Conservation (phyloP, 345 rosid species). For the Salix suchowensis region DNA sequence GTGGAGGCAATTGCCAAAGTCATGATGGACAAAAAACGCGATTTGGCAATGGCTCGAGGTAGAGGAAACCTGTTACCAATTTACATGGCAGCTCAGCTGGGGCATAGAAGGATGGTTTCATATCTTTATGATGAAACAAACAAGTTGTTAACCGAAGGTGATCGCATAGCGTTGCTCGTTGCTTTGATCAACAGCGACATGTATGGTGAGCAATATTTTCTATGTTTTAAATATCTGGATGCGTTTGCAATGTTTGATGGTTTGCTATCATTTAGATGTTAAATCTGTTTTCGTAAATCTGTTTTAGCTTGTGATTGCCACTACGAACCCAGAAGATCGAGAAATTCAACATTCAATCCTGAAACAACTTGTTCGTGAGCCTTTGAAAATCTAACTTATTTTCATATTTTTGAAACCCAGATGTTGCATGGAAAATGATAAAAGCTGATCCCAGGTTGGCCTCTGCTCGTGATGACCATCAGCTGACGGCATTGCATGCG, state of each 20-base stretch:
- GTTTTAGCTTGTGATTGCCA: no score
- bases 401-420: not conserved
- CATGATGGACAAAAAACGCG: constrained; percentile 30
- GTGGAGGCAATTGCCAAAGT: constrained; percentile 27
- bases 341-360: no score
- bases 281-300: no score
- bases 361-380: no score
- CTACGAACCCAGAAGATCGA: no score
- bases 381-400: not conserved
- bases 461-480: not conserved
- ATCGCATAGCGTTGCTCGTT: constrained; percentile 20
- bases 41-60: constrained; percentile 29
- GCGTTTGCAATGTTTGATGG: no score
- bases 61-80: constrained; percentile 31
- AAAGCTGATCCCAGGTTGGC: not conserved
- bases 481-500: not conserved
- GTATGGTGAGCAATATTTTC: constrained; percentile 15
- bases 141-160: constrained; percentile 18
- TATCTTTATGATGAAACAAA: constrained; percentile 27
- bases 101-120: constrained; percentile 34
- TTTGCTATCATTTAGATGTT: no score
- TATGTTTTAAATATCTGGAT: no score
- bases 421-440: not conserved
- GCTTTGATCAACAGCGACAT: constrained; percentile 21
- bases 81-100: constrained; percentile 35